These are phyloP conservation scores for Neurospora tetraspora DNA, from an alignment of 495 filamentous ascomycete species.

Conservation along the genomic window DNA sequence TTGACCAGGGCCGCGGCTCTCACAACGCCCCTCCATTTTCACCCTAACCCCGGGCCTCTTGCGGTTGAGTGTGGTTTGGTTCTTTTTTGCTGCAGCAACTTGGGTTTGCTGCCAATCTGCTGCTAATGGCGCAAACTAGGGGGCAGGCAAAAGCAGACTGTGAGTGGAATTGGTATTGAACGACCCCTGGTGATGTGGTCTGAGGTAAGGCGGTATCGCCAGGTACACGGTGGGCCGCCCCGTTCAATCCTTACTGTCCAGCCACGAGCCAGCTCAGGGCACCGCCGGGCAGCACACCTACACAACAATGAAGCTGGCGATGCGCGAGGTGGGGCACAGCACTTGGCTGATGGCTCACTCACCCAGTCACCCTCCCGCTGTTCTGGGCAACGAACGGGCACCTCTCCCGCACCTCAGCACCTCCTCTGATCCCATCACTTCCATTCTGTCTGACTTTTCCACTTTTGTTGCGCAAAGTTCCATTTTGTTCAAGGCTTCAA, in stretches of 20 bases:
- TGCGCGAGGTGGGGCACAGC: background rate
- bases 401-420: background rate
- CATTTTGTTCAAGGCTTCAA: conserved; percentile 1
- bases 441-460: background rate
- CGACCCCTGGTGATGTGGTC: background rate
- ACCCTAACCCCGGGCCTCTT: background rate
- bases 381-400: background rate
- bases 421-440: background rate
- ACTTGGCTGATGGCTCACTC: background rate
- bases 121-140: background rate
- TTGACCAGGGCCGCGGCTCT: background rate
- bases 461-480: background rate
- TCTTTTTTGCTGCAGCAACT: background rate
- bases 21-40: background rate
- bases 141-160: background rate
- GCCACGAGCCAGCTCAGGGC: background rate
- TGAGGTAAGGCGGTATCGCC: background rate
- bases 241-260: background rate
- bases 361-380: background rate
- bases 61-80: background rate
- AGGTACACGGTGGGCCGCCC: background rate
- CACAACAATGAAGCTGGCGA: background rate
- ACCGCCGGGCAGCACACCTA: background rate
- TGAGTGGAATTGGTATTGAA: background rate
- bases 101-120: background rate